These are phyloP conservation scores for Escovopsis sp. DNA, from an alignment of 2,329 filamentous ascomycete genomes.

Conservation along the genomic window DNA sequence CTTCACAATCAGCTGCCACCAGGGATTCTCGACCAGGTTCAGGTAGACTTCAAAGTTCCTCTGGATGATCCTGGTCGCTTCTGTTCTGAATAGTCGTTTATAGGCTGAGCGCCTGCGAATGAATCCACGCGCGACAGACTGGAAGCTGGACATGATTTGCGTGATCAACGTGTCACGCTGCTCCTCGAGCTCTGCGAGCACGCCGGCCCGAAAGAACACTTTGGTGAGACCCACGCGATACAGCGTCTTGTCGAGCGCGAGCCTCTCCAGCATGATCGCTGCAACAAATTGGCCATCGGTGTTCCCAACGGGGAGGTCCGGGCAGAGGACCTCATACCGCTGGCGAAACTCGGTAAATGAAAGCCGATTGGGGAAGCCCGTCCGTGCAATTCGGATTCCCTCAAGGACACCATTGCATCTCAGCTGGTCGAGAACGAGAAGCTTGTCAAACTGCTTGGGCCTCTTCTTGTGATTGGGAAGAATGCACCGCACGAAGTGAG, in stretches of 20 bases:
- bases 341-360: conserved; percentile 89
- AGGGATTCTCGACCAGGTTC: conserved; percentile 79
- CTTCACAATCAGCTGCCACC: conserved; percentile 90
- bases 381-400: conserved; percentile 91
- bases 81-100: conserved; percentile 86
- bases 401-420: conserved; percentile 98
- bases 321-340: conserved; percentile 87
- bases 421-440: conserved; percentile 92
- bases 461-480: conserved; percentile 96
- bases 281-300: conserved; percentile 80
- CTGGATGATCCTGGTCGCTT: conserved; percentile 90
- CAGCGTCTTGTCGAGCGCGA: conserved; percentile 69
- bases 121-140: conserved; percentile 82
- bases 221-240: conserved; percentile 94
- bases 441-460: conserved; percentile 80
- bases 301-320: conserved; percentile 76
- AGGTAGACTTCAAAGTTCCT: conserved; percentile 87
- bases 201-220: conserved; percentile 93
- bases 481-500: conserved; percentile 96
- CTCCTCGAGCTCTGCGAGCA: conserved; percentile 92
- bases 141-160: conserved; percentile 86
- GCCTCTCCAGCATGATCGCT: conserved; percentile 74
- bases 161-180: conserved; percentile 84
- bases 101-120: conserved; percentile 75
- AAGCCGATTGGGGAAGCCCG: conserved; percentile 88